Evolutionary conservation across 768 basidiomycete species (phyloP).

Genomic region (Cystoderma amianthinum): DNA sequence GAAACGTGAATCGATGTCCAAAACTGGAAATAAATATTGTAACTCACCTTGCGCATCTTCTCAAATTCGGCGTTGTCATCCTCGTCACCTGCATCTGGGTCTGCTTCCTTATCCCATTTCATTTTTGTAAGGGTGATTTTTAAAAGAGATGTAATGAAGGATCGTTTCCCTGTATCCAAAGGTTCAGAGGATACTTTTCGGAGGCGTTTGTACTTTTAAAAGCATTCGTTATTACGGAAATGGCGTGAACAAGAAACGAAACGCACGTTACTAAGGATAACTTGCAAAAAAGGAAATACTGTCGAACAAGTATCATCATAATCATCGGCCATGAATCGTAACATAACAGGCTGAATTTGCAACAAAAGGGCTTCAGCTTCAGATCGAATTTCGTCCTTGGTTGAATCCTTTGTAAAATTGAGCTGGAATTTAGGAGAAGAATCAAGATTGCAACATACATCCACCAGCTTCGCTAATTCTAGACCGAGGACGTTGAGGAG

Average conservation of each 20-base stretch:
- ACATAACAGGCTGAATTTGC: constrained; percentile 71
- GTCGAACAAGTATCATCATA: constrained; percentile 87
- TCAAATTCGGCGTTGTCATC: constrained; percentile 83
- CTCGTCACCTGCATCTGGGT: constrained; percentile 79
- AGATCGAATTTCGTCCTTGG: constrained; percentile 48
- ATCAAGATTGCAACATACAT: constrained; percentile 43
- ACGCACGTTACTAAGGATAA: constrained; percentile 67
- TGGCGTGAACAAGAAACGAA: not conserved
- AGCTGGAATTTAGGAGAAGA: constrained; percentile 5
- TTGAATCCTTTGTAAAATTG: constrained; percentile 39
- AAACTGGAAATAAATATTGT: not conserved
- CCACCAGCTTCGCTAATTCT: constrained; percentile 79
- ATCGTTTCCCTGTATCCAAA: constrained; percentile 57
- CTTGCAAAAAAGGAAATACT: constrained; percentile 74
- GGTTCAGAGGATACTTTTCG: constrained; percentile 55
- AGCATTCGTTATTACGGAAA: constrained; percentile 2
- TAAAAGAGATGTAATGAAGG: constrained; percentile 75
- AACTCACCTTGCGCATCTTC: constrained; percentile 70
- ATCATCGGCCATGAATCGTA: constrained; percentile 85
- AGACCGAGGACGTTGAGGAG: constrained; percentile 76
- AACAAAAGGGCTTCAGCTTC: constrained; percentile 61
- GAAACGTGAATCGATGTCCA: not conserved
- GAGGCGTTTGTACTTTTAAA: constrained; percentile 68
- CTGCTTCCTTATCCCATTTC: constrained; percentile 83
- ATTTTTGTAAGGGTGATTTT: constrained; percentile 79